Evolutionary conservation across 441 rosid species (phyloP).

Genomic region (Erodium chrysanthum): DNA sequence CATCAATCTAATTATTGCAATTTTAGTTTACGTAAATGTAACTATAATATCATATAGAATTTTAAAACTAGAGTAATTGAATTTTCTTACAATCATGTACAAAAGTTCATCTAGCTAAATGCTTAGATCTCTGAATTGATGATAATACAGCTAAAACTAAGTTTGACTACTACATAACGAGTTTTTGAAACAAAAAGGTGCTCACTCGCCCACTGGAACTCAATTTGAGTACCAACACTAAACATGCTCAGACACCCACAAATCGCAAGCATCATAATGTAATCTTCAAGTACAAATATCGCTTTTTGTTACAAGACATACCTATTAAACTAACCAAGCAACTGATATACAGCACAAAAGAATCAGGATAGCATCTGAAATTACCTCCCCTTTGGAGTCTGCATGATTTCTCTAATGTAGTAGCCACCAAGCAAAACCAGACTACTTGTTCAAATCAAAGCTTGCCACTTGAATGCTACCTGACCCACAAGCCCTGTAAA

Average conservation of each 20-base stretch:
- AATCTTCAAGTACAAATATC: background rate
- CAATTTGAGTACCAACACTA: too few relatives aligned
- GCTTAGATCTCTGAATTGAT: too few relatives aligned
- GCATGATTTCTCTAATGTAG: background rate
- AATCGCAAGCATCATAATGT: background rate
- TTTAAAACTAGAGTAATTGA: too few relatives aligned
- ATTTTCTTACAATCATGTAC: too few relatives aligned
- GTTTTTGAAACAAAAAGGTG: background rate
- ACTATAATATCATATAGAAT: too few relatives aligned
- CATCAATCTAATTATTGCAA: too few relatives aligned
- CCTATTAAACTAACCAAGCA: background rate
- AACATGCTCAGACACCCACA: too few relatives aligned
- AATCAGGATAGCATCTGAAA: background rate
- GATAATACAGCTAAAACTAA: background rate
- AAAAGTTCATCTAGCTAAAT: too few relatives aligned
- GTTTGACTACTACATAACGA: background rate
- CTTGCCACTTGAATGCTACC: slow-evolving; percentile 1
- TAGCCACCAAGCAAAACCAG: too few relatives aligned
- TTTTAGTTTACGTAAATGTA: too few relatives aligned
- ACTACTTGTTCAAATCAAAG: background rate
- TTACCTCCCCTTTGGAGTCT: slow-evolving; percentile 11
- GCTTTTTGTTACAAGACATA: background rate
- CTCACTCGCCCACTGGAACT: too few relatives aligned
- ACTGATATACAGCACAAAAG: background rate
- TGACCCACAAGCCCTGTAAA: slow-evolving; percentile 7